These are phyloP conservation scores for Lentinus brumalis DNA, from an alignment of 768 basidiomycete genomes.

Conservation along the genomic window DNA sequence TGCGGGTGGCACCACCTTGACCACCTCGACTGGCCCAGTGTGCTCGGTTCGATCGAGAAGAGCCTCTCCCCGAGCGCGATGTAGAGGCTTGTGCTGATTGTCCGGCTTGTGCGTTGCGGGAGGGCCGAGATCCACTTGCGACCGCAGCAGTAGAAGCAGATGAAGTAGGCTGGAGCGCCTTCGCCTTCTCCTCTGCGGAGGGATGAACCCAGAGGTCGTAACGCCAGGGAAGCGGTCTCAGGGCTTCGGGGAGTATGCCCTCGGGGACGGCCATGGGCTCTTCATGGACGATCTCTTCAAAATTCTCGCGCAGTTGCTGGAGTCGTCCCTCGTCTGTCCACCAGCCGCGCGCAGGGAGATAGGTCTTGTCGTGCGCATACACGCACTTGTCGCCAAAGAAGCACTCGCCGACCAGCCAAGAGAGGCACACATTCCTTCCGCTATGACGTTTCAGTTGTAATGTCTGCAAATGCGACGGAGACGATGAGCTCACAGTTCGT, in stretches of 20 bases:
- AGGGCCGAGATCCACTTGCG: too few relatives aligned
- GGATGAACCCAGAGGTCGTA: neutral
- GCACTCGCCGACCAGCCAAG: constrained; percentile 43
- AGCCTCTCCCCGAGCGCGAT: too few relatives aligned
- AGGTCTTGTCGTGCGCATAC: constrained; percentile 50
- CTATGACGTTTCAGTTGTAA: constrained; percentile 30
- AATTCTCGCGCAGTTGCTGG: neutral
- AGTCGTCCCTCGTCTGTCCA: constrained; percentile 35
- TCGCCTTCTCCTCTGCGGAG: neutral
- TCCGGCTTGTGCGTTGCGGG: too few relatives aligned
- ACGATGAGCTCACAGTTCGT: constrained; percentile 47
- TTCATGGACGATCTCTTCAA: neutral
- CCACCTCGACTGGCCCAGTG: too few relatives aligned
- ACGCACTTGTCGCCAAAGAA: constrained; percentile 44
- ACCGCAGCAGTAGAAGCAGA: too few relatives aligned
- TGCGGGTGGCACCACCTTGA: too few relatives aligned
- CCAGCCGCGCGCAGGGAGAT: constrained; percentile 49
- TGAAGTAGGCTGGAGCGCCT: neutral
- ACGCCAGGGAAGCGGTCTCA: neutral
- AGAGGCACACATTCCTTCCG: constrained; percentile 53
- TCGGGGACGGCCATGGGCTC: neutral
- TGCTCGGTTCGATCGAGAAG: too few relatives aligned
- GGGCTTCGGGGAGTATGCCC: neutral
- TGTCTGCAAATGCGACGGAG: neutral
- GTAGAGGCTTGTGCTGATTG: too few relatives aligned